Conservation (phyloP, 225 moss, liverwort and hornwort species). For the Bryum argenteum region DNA sequence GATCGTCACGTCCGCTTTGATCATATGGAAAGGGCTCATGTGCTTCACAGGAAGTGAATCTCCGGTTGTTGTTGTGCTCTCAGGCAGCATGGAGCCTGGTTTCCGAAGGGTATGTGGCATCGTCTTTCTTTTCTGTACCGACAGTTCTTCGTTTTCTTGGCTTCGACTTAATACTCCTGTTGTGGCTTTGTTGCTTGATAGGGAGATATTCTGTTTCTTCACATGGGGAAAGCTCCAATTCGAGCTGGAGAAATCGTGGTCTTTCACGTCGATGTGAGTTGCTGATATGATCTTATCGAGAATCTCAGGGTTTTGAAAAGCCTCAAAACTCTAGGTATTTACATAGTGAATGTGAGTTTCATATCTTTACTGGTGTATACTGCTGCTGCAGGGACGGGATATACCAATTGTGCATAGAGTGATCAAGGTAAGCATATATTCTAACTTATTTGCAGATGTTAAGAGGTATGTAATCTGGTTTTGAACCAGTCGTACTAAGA, state of each 20-base stretch:
- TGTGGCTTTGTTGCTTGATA: conserved; percentile 37
- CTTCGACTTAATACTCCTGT: conserved; percentile 4
- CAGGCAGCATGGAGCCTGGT: conserved; percentile 99
- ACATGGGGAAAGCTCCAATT: conserved; percentile 93
- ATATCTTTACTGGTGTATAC: background rate
- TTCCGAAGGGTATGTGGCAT: conserved; percentile 70
- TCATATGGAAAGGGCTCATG: conserved; percentile 99
- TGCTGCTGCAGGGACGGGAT: conserved; percentile 53
- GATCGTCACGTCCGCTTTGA: conserved; percentile 99
- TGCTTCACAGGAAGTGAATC: conserved; percentile 98
- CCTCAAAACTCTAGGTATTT: too few species aligned
- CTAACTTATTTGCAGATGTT: background rate
- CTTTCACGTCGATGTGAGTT: conserved; percentile 85
- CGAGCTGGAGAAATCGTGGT: conserved; percentile 98
- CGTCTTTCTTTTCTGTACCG: background rate
- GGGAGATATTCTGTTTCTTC: conserved; percentile 97
- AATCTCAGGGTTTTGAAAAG: too few species aligned
- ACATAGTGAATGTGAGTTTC: too few species aligned
- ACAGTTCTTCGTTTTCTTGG: background rate
- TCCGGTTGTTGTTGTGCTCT: conserved; percentile 96
- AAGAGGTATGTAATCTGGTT: too few species aligned
- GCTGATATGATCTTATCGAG: too few species aligned
- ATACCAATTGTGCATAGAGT: conserved; percentile 72
- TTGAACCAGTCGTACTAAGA: too few species aligned
- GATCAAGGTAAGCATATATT: conserved; percentile 50